Percentiles rank a stretch among this genome's conserved stretches.
These are phyloP conservation scores for Teratosphaeria nubilosa DNA, from an alignment of 2,329 filamentous ascomycete species.

Conservation along the genomic window DNA sequence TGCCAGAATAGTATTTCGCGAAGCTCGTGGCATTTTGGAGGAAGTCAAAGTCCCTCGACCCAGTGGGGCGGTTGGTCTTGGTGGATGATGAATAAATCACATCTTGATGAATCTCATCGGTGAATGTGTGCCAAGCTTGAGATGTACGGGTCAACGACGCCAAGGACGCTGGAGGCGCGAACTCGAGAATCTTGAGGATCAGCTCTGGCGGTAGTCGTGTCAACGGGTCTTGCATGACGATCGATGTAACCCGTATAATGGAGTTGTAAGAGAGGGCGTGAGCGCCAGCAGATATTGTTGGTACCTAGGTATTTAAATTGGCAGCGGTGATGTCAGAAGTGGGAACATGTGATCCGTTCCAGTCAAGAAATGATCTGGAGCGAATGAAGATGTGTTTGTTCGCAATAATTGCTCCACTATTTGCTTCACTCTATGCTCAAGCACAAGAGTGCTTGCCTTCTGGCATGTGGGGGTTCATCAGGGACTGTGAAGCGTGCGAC, in stretches of 20 bases:
- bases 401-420: neutral
- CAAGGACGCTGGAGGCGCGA: constrained; percentile 25
- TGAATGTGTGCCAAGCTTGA: constrained; percentile 32
- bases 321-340: neutral
- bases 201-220: constrained; percentile 30
- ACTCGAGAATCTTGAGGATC: constrained; percentile 32
- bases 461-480: neutral
- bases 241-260: too few relatives aligned
- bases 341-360: neutral
- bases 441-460: neutral
- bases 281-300: too few relatives aligned
- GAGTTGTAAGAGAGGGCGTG: too few relatives aligned
- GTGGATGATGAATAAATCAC: constrained; percentile 29
- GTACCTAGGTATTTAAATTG: neutral
- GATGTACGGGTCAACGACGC: constrained; percentile 27
- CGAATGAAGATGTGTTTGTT: neutral
- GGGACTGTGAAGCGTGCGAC: neutral
- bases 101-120: constrained; percentile 34
- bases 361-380: neutral
- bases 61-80: constrained; percentile 22
- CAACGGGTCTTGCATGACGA: constrained; percentile 13
- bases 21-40: constrained; percentile 19
- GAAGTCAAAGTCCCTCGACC: constrained; percentile 24
- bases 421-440: neutral
- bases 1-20: constrained; percentile 25